Evolutionary conservation across 2,329 filamentous ascomycete species (phyloP), one percentile per base, ranked within the genome.

Genomic region (Cadophora sp.): DNA sequence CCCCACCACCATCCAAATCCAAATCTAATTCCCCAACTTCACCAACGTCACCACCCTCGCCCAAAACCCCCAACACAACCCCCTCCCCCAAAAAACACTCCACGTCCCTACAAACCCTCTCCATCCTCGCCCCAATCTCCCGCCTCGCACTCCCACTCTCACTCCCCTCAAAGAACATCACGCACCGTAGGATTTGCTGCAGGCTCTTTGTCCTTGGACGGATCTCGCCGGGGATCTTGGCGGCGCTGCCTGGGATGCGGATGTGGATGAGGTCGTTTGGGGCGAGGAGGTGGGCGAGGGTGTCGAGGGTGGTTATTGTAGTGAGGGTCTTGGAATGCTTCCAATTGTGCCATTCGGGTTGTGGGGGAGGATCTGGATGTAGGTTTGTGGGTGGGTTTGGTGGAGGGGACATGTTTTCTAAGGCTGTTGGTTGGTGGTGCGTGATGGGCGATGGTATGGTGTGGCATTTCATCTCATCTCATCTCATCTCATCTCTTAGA

Each of bases 201-300:
- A 64, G 24, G 4, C 50, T 64, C 51, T 55, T 64, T 1, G 11
- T 45, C 16, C 61, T 8, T 14, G 50, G 50, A 4, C 61, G 1
- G n/a, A 58, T 45, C 48, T 63, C 60, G n/a, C 60, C 36, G 16
- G 33, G 30, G 14, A 55, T 18, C 22, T 58, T 58, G 22, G n/a
- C 18, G 27, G 3, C 1, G 18, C 51, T 48, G 1, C 36, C 36
- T 6, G 39, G 61, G 27, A 43, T 20, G 7, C 61, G 18, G 30
- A 43, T 20, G 7, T 51, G 18, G 30, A 39, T 13, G 8, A n/a
- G 24, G n/a, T 58, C 24, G n/a, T 58, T 24, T 1, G 61, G 61
- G 14, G 36, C 39, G 55, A 64, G 36, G n/a, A 58, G 50, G 18
- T n/a, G 22, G 8, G 61, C 22, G 5, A 64, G 43, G 45, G 27